Evolutionary conservation across 2,329 filamentous ascomycete genomes (phyloP).

Genomic region (Aspergillus oerlinghausenensis): DNA sequence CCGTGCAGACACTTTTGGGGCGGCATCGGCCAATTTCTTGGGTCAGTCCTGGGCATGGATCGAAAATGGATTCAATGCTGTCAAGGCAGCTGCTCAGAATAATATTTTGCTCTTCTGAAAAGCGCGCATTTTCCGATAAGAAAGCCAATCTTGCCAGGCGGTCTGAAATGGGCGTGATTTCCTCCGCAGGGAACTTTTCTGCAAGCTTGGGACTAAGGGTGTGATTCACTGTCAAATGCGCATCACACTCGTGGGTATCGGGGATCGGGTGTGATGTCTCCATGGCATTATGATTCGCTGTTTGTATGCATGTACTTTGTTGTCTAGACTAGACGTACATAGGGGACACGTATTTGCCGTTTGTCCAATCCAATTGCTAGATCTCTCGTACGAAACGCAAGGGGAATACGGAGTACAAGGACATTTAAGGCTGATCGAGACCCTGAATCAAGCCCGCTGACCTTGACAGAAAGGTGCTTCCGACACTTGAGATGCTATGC

Average conservation of each 20-base stretch:
- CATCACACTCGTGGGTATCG: background rate
- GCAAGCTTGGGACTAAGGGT: background rate
- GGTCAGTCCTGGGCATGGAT: conserved; percentile 19
- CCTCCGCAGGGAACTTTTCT: background rate
- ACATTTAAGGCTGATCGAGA: background rate
- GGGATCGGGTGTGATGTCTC: background rate
- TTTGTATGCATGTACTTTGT: background rate
- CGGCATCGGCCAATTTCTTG: conserved; percentile 17
- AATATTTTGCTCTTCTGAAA: conserved; percentile 24
- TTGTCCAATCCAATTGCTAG: background rate
- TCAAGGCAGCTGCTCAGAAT: conserved; percentile 35
- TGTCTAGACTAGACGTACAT: background rate
- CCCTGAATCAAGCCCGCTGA: background rate
- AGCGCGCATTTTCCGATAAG: conserved; percentile 20
- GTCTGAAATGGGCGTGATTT: conserved; percentile 8
- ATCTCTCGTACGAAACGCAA: background rate
- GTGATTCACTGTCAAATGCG: background rate
- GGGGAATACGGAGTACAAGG: background rate
- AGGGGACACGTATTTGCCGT: background rate
- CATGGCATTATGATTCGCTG: background rate
- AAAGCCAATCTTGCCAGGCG: conserved; percentile 30
- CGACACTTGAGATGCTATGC: background rate
- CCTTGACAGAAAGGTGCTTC: background rate
- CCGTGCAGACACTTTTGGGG: conserved; percentile 6
- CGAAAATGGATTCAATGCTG: conserved; percentile 31